Conservation (phyloP, 2,329 filamentous ascomycete species). For the Didymella keratinophila region DNA sequence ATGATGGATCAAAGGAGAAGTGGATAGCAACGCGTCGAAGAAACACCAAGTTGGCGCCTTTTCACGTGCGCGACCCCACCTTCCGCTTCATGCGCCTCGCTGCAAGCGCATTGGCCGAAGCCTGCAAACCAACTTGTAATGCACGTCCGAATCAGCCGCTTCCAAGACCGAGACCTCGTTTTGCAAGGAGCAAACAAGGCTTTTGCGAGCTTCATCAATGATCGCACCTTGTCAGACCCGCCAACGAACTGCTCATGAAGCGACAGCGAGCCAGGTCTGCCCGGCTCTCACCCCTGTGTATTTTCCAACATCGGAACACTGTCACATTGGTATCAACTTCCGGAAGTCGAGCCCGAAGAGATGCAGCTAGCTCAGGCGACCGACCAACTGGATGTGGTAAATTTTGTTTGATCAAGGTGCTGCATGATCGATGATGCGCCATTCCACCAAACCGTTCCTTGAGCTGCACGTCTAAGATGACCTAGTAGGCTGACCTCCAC, state of each 20-base stretch:
- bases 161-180: slow-evolving; percentile 24
- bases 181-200: slow-evolving; percentile 39
- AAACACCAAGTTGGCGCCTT: slow-evolving; percentile 16
- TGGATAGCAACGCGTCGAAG: slow-evolving; percentile 29
- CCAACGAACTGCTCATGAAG: background rate
- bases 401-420: slow-evolving; percentile 6
- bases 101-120: slow-evolving; percentile 10
- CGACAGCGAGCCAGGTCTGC: slow-evolving; percentile 20
- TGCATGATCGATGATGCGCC: slow-evolving; percentile 28
- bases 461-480: slow-evolving; percentile 37
- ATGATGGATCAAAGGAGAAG: slow-evolving; percentile 21
- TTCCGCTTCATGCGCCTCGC: slow-evolving; percentile 11
- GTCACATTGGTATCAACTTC: slow-evolving; percentile 26
- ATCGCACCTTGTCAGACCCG: background rate
- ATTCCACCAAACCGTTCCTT: slow-evolving; percentile 28
- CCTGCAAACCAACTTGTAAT: slow-evolving; percentile 16
- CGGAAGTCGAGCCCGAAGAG: slow-evolving; percentile 22
- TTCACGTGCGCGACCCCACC: slow-evolving; percentile 17
- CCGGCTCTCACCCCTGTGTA: slow-evolving; percentile 23
- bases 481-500: slow-evolving; percentile 40
- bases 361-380: slow-evolving; percentile 13
- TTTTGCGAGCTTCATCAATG: slow-evolving; percentile 7
- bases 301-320: slow-evolving; percentile 35
- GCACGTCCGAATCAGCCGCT: slow-evolving; percentile 40
- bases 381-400: background rate